phyloP scores from a whole-genome alignment of 129 eudicot genomes.

The Flaveria robusta region DNA sequence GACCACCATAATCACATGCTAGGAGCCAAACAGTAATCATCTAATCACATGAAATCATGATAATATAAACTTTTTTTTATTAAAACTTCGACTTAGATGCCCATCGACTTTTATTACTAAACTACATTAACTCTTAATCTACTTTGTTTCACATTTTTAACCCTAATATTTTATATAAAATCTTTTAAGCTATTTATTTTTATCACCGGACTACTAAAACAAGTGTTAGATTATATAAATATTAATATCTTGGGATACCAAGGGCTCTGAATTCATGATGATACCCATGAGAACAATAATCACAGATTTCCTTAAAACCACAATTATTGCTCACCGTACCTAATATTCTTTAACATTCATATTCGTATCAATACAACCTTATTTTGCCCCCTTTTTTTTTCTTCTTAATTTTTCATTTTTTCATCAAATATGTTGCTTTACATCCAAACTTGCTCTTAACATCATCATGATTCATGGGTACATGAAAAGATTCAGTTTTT shows the following conservation, averaged over 20 bases:
- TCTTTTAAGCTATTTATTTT: too few species aligned
- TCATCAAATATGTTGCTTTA: conserved; percentile 31
- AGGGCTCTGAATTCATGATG: conserved; percentile 18
- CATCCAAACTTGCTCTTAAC: conserved; percentile 29
- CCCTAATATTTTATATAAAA: too few species aligned
- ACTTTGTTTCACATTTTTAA: too few species aligned
- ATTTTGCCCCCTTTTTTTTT: neutral
- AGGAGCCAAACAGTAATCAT: conserved; percentile 37
- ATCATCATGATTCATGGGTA: conserved; percentile 25
- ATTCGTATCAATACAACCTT: neutral
- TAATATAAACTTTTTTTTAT: neutral
- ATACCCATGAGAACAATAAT: conserved; percentile 32
- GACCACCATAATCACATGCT: conserved; percentile 36
- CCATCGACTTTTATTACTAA: too few species aligned
- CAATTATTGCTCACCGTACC: conserved; percentile 37
- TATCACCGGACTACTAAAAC: too few species aligned
- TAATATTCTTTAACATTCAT: conserved; percentile 21
- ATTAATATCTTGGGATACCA: conserved; percentile 33
- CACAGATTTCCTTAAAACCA: conserved; percentile 37
- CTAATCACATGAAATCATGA: conserved; percentile 39
- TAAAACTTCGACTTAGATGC: too few species aligned
- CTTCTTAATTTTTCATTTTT: neutral
- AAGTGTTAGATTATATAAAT: too few species aligned
- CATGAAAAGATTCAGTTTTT: conserved; percentile 20
- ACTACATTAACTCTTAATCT: too few species aligned